These are phyloP conservation scores for Aphanomyces euteiches DNA, from an alignment of 352 stramenopile species.

Conservation along the genomic window DNA sequence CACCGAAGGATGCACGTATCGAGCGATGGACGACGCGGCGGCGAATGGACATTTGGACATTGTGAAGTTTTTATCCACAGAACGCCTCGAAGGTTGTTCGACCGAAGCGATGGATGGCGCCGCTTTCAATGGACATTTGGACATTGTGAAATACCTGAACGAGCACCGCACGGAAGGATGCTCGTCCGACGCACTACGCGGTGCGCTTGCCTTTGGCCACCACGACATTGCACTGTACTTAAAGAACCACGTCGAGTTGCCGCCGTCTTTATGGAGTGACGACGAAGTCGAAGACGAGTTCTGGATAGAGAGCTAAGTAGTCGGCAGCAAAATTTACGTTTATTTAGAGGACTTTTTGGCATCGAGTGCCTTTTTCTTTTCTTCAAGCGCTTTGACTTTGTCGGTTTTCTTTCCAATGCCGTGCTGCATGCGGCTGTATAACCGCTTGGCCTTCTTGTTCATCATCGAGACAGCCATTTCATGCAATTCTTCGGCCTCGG, in stretches of 20 bases:
- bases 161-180: neutral
- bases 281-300: neutral
- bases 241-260: neutral
- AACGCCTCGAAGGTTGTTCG: constrained; percentile 36
- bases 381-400: constrained; percentile 80
- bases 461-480: constrained; percentile 90
- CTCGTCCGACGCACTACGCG: neutral
- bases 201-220: neutral
- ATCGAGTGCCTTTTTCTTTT: constrained; percentile 68
- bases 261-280: neutral
- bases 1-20: constrained; percentile 35
- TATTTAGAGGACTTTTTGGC: constrained; percentile 31
- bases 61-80: constrained; percentile 35
- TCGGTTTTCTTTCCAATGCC: constrained; percentile 84
- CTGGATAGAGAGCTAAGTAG: neutral
- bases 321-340: neutral
- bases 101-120: constrained; percentile 35
- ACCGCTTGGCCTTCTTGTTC: constrained; percentile 88
- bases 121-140: constrained; percentile 35
- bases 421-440: constrained; percentile 91
- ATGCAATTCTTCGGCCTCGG: constrained; percentile 73
- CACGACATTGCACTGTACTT: constrained; percentile 12
- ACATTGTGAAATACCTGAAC: constrained; percentile 37
- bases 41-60: constrained; percentile 35
- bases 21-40: constrained; percentile 35